Percentiles rank a stretch among this genome's conserved stretches.
phyloP scores from a whole-genome alignment of 1,284 basidiomycete genomes.

The Microbotryum saponariae region DNA sequence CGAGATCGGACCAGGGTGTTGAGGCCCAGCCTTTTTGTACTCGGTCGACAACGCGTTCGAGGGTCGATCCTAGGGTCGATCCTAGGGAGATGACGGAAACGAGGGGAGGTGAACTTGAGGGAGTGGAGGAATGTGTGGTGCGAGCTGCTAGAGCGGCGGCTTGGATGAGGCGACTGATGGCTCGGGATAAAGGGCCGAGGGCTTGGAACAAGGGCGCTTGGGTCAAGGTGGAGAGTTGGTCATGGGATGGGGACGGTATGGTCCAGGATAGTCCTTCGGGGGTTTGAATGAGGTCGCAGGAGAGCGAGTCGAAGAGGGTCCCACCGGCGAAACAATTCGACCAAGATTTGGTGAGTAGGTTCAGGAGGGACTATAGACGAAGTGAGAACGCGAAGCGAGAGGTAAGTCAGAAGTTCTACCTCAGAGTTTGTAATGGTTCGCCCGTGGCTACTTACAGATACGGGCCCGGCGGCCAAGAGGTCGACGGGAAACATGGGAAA shows the following conservation, averaged over 20 bases:
- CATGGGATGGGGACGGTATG: constrained; percentile 19
- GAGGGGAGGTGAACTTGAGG: constrained; percentile 3
- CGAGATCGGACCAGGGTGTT: constrained; percentile 26
- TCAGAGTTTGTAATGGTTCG: background rate
- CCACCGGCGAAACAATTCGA: constrained; percentile 24
- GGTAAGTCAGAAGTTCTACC: no score
- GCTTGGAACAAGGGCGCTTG: constrained; percentile 5
- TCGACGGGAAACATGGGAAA: constrained; percentile 20
- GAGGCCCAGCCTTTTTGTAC: constrained; percentile 23
- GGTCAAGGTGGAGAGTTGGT: constrained; percentile 6
- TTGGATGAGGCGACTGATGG: constrained; percentile 30
- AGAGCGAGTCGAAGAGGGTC: constrained; percentile 26
- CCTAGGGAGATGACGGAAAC: constrained; percentile 9
- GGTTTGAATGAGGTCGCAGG: constrained; percentile 15
- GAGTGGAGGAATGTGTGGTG: background rate
- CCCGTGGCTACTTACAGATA: constrained; percentile 5
- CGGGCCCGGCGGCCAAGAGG: constrained; percentile 4
- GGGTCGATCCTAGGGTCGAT: constrained; percentile 3
- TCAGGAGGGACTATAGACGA: constrained; percentile 9
- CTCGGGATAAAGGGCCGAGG: constrained; percentile 31
- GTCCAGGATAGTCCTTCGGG: constrained; percentile 22
- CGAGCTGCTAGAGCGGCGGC: constrained; percentile 11
- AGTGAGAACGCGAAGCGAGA: no score
- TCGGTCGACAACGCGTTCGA: constrained; percentile 9
- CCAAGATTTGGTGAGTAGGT: constrained; percentile 12